Evolutionary conservation across 495 filamentous ascomycete species (phyloP).

Genomic region (Neurospora cerealis): DNA sequence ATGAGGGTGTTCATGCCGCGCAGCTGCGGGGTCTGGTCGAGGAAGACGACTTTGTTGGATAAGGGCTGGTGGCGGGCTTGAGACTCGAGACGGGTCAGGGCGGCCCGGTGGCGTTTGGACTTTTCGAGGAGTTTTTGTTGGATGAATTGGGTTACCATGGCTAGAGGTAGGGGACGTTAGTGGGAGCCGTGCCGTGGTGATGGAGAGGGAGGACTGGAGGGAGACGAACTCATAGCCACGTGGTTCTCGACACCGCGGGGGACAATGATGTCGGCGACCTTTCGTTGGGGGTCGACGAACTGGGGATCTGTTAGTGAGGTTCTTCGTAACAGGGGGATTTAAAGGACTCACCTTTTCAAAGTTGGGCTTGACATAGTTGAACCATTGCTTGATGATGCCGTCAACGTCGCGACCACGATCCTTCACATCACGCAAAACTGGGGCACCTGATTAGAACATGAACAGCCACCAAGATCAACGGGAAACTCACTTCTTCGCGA

Average conservation of each 20-base stretch:
- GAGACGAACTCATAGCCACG: conserved; percentile 69
- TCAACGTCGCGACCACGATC: conserved; percentile 81
- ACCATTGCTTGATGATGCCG: conserved; percentile 98
- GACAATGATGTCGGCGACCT: conserved; percentile 87
- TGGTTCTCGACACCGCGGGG: conserved; percentile 88
- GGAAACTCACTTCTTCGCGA: conserved; percentile 69
- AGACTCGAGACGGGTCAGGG: conserved; percentile 60
- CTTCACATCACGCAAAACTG: conserved; percentile 77
- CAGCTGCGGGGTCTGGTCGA: conserved; percentile 68
- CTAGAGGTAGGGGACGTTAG: conserved; percentile 38
- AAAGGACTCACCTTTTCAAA: conserved; percentile 50
- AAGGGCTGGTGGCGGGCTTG: conserved; percentile 60
- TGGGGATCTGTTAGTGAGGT: conserved; percentile 9
- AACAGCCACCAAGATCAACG: background rate
- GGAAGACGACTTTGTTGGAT: conserved; percentile 57
- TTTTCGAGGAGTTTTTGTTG: conserved; percentile 75
- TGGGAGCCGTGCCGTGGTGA: too few relatives aligned
- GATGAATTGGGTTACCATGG: conserved; percentile 87
- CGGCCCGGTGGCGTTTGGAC: conserved; percentile 68
- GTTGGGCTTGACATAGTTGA: conserved; percentile 88
- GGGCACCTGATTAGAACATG: background rate
- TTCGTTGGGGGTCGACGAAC: conserved; percentile 83
- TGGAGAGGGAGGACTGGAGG: too few relatives aligned
- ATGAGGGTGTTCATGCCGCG: conserved; percentile 84
- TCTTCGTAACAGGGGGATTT: background rate